phyloP scores from a whole-genome alignment of 495 filamentous ascomycete species.

The Xylaria bambusicola region DNA sequence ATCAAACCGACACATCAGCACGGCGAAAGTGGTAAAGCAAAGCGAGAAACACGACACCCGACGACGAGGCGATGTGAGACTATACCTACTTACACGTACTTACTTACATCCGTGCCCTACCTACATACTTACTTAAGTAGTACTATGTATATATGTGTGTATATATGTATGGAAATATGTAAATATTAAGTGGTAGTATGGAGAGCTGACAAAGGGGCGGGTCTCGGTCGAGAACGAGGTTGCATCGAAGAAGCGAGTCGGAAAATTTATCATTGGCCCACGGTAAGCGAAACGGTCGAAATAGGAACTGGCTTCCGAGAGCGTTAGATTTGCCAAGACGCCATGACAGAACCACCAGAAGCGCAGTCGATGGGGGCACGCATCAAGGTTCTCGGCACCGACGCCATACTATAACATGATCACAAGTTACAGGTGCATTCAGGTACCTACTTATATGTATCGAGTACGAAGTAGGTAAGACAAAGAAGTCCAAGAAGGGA shows the following conservation, averaged over 20 bases:
- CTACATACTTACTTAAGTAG: no score
- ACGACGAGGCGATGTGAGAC: not conserved
- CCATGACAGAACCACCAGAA: no score
- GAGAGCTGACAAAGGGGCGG: not conserved
- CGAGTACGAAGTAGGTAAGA: no score
- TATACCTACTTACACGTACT: no score
- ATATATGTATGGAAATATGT: not conserved
- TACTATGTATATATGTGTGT: not conserved
- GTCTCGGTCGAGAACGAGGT: constrained; percentile 16
- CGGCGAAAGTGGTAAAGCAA: not conserved
- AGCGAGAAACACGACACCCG: no score
- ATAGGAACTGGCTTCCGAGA: constrained; percentile 27
- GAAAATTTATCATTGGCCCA: constrained; percentile 47
- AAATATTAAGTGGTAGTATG: not conserved
- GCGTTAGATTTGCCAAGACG: constrained; percentile 23
- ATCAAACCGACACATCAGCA: not conserved
- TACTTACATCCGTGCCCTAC: no score
- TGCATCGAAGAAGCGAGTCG: constrained; percentile 48
- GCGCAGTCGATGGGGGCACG: no score
- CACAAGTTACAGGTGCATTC: no score
- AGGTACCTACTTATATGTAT: no score
- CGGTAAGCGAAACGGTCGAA: constrained; percentile 43
- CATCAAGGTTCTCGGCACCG: no score
- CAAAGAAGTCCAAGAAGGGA: no score
- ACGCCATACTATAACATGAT: no score